Conservation (phyloP, 1,284 basidiomycete species). For the Cronartium quercuum region DNA sequence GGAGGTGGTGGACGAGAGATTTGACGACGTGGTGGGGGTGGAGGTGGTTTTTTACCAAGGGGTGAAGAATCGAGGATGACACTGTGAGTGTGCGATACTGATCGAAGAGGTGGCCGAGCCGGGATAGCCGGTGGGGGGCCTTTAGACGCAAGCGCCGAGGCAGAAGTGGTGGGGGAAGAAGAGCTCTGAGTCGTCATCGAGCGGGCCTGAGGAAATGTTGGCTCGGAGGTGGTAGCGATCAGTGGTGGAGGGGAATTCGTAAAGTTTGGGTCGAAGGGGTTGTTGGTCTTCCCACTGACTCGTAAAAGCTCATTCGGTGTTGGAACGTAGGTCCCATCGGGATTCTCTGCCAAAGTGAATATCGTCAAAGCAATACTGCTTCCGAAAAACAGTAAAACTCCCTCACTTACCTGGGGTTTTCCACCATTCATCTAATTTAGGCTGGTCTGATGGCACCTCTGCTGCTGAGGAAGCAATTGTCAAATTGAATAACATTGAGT, state of each 20-base stretch:
- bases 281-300: constrained; percentile 9
- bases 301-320: not conserved
- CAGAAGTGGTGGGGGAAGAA: not conserved
- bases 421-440: constrained; percentile 23
- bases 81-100: not conserved
- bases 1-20: not conserved
- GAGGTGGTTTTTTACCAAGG: constrained; percentile 3
- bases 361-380: not conserved
- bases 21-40: constrained; percentile 20
- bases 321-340: constrained; percentile 1
- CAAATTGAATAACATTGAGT: not conserved
- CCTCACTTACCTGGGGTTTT: constrained; percentile 9
- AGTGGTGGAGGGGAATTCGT: not conserved
- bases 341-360: constrained; percentile 1
- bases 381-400: too few species aligned
- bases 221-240: not conserved
- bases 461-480: not conserved
- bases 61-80: not conserved
- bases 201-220: not conserved
- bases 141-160: not conserved
- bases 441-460: not conserved
- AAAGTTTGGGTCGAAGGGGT: constrained; percentile 6
- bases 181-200: constrained; percentile 1
- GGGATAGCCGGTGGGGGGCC: constrained; percentile 23
- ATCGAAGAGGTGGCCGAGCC: constrained; percentile 11